A percentile compares a stretch with the other conserved stretches of the same genome.
Evolutionary conservation across 345 rosid species (phyloP).

Genomic region (Rhodomyrtus tomentosa): DNA sequence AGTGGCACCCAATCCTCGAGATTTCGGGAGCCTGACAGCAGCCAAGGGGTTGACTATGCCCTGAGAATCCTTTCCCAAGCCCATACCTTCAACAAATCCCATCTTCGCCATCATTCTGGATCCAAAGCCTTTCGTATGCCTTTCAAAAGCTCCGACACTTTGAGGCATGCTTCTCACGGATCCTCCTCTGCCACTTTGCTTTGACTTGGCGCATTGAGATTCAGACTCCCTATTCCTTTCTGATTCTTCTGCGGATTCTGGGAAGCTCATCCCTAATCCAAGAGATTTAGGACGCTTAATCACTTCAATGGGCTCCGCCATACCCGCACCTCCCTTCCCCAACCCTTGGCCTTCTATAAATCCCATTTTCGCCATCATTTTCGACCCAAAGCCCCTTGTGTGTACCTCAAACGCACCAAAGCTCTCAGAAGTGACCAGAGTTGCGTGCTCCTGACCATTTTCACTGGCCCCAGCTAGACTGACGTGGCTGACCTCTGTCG

Average conservation of each 20-base stretch:
- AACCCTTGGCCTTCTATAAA: slow-evolving; percentile 72
- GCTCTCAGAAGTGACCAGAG: slow-evolving; percentile 12
- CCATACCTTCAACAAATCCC: slow-evolving; percentile 83
- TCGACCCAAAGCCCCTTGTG: slow-evolving; percentile 41
- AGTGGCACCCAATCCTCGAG: slow-evolving; percentile 65
- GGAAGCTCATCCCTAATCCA: slow-evolving; percentile 59
- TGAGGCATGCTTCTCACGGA: slow-evolving; percentile 16
- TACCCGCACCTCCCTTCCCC: slow-evolving; percentile 81
- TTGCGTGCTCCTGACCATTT: slow-evolving; percentile 18
- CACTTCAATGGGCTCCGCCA: slow-evolving; percentile 63
- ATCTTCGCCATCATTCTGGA: slow-evolving; percentile 87
- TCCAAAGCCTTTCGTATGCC: slow-evolving; percentile 83
- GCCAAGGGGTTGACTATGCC: slow-evolving; percentile 60
- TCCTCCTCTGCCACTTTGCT: not conserved
- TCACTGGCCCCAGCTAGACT: slow-evolving; percentile 16
- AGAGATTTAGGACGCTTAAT: slow-evolving; percentile 65
- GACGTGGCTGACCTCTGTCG: slow-evolving; percentile 13
- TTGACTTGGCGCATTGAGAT: not conserved
- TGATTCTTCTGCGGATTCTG: slow-evolving; percentile 10
- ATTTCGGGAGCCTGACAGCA: slow-evolving; percentile 48
- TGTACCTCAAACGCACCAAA: slow-evolving; percentile 79
- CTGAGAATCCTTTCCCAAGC: slow-evolving; percentile 70
- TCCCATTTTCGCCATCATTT: slow-evolving; percentile 96
- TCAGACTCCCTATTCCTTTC: not conserved
- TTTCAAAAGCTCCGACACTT: slow-evolving; percentile 60